Evolutionary conservation across 140 eudicot species (phyloP).

Genomic region (Stevia rebaudiana): DNA sequence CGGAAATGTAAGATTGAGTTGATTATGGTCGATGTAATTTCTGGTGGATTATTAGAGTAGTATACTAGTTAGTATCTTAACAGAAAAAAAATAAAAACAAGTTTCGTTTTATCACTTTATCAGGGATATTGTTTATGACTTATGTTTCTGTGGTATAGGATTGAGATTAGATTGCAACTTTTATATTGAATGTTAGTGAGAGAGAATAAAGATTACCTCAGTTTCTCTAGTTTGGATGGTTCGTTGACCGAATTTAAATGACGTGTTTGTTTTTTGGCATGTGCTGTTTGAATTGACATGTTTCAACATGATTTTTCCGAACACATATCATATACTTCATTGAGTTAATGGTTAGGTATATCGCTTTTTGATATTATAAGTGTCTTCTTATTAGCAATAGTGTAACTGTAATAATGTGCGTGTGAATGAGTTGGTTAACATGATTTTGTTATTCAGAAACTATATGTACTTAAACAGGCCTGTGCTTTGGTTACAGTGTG

Average conservation of each 20-base stretch:
- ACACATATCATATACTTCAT: neutral
- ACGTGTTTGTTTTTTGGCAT: neutral
- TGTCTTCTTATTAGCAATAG: neutral
- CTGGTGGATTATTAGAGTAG: neutral
- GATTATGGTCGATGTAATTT: neutral
- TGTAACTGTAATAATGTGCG: neutral
- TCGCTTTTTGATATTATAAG: neutral
- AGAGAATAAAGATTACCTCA: neutral
- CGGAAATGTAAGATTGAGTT: slow-evolving; percentile 14
- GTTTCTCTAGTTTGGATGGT: neutral
- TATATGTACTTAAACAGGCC: neutral
- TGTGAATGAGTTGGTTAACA: neutral
- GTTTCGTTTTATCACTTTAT: neutral
- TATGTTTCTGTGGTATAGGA: neutral
- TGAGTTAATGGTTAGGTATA: neutral
- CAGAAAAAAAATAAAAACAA: no score
- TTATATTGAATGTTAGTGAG: neutral
- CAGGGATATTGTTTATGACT: neutral
- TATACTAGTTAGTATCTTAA: no score
- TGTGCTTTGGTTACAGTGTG: slow-evolving; percentile 2
- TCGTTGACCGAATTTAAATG: neutral
- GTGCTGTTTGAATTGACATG: neutral
- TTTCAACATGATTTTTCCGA: slow-evolving; percentile 10
- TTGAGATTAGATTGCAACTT: neutral
- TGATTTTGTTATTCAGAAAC: neutral